Evolutionary conservation across 768 basidiomycete species (phyloP), one percentile per base, ranked within the genome.

Genomic region (Mycena indigotica): DNA sequence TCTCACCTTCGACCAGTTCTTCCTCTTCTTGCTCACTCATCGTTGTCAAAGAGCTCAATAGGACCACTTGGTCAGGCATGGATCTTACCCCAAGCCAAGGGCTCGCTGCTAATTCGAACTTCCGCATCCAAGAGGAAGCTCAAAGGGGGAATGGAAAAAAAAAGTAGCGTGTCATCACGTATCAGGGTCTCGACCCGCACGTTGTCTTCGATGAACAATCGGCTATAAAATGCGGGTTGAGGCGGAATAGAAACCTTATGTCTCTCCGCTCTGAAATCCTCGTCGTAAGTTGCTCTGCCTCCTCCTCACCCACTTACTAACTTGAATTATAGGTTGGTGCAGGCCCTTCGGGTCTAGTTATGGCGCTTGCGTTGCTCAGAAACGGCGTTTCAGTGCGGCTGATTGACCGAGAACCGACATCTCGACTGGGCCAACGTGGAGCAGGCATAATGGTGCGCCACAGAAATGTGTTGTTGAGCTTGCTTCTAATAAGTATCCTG

Each of bases 301-400:
- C 35, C n/a, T 38, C 23, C 13, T 44, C 41, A 44, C n/a, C 23
- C 21, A 44, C n/a, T 6, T 13, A 6, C 41, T 44, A 13, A 8
- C 8, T 13, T 19, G 41, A 16, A 16, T 21, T 17, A 28, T 57
- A 81, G 79, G 78, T 78, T 29, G 80, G 80, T 38, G 78, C 73
- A 29, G 79, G 80, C 12, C 79, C 80, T 6, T 73, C 78, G 32
- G 80, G 81, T 39, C 69, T 80, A 4, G 74, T 79, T 46, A 69
- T 74, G 50, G 79, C 77, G 3, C 70, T 80, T 2, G 62, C 71
- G 4, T 75, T 82, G 24, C 64, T 78, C 16, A 70, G 71, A 21
- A 80, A 81, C 65, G 73, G 76, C 4, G 67, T 84, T 17, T 72
- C 79, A 10, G 76, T 84, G 5, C 78, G 81, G 19, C 75, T 86